Conservation (phyloP, 495 filamentous ascomycete genomes). For the Aspergillus baeticus region DNA sequence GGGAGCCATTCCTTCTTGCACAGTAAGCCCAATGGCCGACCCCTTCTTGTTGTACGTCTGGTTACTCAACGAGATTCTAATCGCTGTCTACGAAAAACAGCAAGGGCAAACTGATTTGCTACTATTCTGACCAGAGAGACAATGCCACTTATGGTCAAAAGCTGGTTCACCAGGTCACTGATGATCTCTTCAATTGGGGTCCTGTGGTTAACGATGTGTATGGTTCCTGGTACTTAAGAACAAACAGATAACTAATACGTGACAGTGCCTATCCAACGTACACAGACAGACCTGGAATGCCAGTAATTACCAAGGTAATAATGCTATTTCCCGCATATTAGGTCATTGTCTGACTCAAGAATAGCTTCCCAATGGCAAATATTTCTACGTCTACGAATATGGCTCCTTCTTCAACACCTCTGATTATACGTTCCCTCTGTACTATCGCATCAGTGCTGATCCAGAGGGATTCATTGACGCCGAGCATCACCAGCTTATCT, state of each 20-base stretch:
- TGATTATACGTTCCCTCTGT: slow-evolving; percentile 53
- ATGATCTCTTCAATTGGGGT: slow-evolving; percentile 58
- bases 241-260: slow-evolving; percentile 4
- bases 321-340: neutral
- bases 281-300: slow-evolving; percentile 67
- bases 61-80: neutral
- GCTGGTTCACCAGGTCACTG: slow-evolving; percentile 58
- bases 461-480: slow-evolving; percentile 52
- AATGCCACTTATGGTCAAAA: slow-evolving; percentile 66
- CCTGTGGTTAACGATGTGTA: slow-evolving; percentile 60
- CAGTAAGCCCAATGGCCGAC: slow-evolving; percentile 26
- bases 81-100: slow-evolving; percentile 17
- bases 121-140: slow-evolving; percentile 66
- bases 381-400: slow-evolving; percentile 64
- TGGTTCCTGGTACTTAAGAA: neutral
- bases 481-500: slow-evolving; percentile 40
- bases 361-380: slow-evolving; percentile 58
- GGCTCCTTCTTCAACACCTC: slow-evolving; percentile 48
- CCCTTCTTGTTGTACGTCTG: neutral
- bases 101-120: slow-evolving; percentile 57
- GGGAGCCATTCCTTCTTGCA: slow-evolving; percentile 66
- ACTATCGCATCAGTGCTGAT: slow-evolving; percentile 51
- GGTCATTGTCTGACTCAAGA: slow-evolving; percentile 1
- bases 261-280: slow-evolving; percentile 50
- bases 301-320: slow-evolving; percentile 47